Base-by-base conservation (phyloP, 306 rosid genomes). In the Lotus japonicus region DNA sequence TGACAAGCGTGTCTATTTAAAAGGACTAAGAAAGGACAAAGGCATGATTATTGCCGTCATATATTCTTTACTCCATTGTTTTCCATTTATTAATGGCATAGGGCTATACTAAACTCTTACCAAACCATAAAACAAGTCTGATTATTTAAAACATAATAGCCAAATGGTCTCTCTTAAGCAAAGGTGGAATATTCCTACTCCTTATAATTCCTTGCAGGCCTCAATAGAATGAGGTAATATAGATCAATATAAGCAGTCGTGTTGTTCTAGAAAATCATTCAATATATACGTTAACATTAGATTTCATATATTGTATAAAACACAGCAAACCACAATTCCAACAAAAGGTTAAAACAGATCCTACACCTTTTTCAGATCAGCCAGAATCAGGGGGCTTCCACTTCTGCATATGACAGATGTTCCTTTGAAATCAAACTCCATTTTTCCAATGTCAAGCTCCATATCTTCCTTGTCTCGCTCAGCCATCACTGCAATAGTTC, bases 381-480 rank as follows among this genome's bases (percentile, higher is more conserved):
- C 96, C 74, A 91, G 75, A 78, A 91, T 91, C 60, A 91, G 78
- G 36, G 97, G 96, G 73, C 96, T 91, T 66, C 97, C 97, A 80
- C 86, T 88, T 88, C 96, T 85, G 84, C 97, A 91, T 59, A 91
- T 91, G 70, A 91, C 94, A 14, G 94, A 86, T 42, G 97, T 88
- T 77, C 97, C 97, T 74, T 82, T 91, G 71, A 88, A 88, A 80
- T 88, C 80, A 79, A 91, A 88, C 77, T 91, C 97, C 97, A 91
- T 88, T 87, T 86, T 91, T 56, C 88, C 87, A 82, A 91, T 88
- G 81, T 91, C 96, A 79, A 91, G 87, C 80, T 91, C 97, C 96
- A 91, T 91, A 75, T 91, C 91, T 77, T 91, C 97, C 78, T 91
- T 91, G 84, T 91, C 96, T 69, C 87, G 82, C 79, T 91, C 96